Evolutionary conservation across 2,329 filamentous ascomycete species (phyloP), one percentile per base, ranked within the genome.

Genomic region (Colletotrichum ledebouriae): DNA sequence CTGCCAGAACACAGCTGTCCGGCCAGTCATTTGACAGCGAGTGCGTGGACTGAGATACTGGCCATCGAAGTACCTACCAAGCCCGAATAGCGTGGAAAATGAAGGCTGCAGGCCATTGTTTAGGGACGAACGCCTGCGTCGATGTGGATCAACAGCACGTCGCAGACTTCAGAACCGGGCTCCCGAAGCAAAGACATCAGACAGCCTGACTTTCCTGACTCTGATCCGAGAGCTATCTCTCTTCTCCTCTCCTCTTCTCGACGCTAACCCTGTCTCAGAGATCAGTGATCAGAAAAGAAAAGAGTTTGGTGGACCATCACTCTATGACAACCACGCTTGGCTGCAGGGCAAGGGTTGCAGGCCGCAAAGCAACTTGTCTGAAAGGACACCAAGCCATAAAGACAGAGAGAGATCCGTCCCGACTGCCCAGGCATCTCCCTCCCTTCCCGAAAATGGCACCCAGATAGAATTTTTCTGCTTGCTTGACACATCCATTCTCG

Each of bases 201-300:
- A 17, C 62, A 66, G 56, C 66, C 66, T 55, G 62, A 50, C n/a
- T 34, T 49, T 60, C 49, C 37, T 60, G 49, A 56, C 33, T 65
- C 62, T 55, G 59, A 55, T 63, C 59, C 49, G 55, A 58, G 12
- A 63, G 42, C 56, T 42, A 50, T 49, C 47, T 50, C 29, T 60
- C 53, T 41, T 57, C 29, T 60, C 53, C 47, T 57, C 29, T 61
- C 62, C 47, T 25, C 50, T 63, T 50, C 62, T 69, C 50, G 62
- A 60, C 66, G 62, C 66, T 69, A 69, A 66, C 66, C 66, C 66
- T 69, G 66, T 69, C 66, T 69, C 66, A 69, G 55, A 68, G 57
- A 39, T 42, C 55, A 69, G 61, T 66, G 66, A 46, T 46, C 58
- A 60, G 66, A 69, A 66, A 69, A 69, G 66, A 41, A 69, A 69